phyloP scores from a whole-genome alignment of 2,329 filamentous ascomycete species.

The Lasiodiplodia citricola region DNA sequence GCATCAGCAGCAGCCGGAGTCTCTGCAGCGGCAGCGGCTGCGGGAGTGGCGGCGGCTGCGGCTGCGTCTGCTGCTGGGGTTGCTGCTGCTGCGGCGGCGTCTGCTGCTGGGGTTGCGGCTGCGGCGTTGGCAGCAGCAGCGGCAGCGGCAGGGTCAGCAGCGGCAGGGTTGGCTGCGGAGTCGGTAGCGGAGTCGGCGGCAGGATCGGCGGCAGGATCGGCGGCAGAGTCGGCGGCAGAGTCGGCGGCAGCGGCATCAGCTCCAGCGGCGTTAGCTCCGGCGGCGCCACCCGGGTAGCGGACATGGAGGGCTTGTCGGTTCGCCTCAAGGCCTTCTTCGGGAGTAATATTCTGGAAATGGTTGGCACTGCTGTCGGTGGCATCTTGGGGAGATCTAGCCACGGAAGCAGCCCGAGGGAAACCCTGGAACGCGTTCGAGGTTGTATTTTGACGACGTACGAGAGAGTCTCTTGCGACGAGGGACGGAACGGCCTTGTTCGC shows the following conservation, averaged over 20 bases:
- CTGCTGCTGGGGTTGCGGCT: neutral
- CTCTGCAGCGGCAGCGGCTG: neutral
- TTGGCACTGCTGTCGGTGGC: slow-evolving; percentile 6
- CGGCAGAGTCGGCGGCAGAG: neutral
- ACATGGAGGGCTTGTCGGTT: slow-evolving; percentile 7
- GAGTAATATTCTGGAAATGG: neutral
- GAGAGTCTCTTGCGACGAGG: neutral
- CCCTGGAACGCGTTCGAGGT: slow-evolving; percentile 14
- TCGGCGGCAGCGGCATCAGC: neutral
- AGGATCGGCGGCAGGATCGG: neutral
- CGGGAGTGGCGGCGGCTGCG: neutral
- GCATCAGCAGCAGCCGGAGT: neutral
- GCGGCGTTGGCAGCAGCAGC: neutral
- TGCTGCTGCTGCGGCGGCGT: neutral
- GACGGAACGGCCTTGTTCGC: slow-evolving; percentile 6
- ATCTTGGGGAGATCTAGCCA: neutral
- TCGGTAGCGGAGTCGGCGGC: neutral
- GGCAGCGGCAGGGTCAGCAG: neutral
- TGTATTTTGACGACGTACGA: slow-evolving; percentile 11
- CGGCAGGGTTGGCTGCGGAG: neutral
- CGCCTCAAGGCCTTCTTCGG: slow-evolving; percentile 7
- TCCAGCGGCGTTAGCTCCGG: neutral
- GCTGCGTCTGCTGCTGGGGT: neutral
- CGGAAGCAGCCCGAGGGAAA: neutral
- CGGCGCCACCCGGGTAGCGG: neutral